A percentile compares a stretch with the other conserved stretches of the same genome.
phyloP scores from a whole-genome alignment of 78 protist genomes.

The Cyanophora paradoxa region DNA sequence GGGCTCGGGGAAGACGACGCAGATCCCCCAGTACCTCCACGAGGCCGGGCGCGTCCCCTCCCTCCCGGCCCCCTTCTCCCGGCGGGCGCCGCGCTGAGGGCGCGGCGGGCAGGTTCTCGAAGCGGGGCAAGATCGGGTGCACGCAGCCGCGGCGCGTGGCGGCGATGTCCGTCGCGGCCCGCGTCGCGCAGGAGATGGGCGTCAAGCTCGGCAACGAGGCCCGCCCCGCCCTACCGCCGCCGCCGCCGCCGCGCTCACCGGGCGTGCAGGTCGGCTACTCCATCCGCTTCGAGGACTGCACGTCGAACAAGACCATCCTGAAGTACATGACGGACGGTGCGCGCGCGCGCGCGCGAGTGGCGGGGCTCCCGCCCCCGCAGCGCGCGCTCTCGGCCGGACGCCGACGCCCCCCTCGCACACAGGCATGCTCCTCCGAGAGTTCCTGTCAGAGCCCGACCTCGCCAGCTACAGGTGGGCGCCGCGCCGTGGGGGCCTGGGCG shows the following conservation, averaged over 20 bases:
- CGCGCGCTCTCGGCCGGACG: too few relatives aligned
- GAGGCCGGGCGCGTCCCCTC: slow-evolving; percentile 59
- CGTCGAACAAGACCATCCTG: slow-evolving; percentile 60
- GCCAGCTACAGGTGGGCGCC: slow-evolving; percentile 57
- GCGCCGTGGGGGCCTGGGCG: too few relatives aligned
- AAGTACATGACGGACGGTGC: slow-evolving; percentile 93
- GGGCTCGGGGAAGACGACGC: slow-evolving; percentile 96
- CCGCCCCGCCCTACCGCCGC: too few relatives aligned
- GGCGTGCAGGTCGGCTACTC: slow-evolving; percentile 69
- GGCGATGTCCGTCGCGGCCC: slow-evolving; percentile 56
- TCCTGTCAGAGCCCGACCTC: slow-evolving; percentile 80
- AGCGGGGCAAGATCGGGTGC: slow-evolving; percentile 22
- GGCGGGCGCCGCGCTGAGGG: too few relatives aligned
- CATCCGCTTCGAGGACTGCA: slow-evolving; percentile 92
- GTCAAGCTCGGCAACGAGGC: too few relatives aligned
- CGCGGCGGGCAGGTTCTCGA: neutral
- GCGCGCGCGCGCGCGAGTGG: too few relatives aligned
- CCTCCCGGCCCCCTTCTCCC: neutral
- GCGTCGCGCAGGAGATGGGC: slow-evolving; percentile 56
- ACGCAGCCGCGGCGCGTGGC: slow-evolving; percentile 78
- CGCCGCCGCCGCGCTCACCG: neutral
- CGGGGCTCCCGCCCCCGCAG: too few relatives aligned
- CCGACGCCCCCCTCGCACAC: too few relatives aligned
- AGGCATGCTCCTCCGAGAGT: slow-evolving; percentile 96
- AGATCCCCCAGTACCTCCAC: slow-evolving; percentile 91